Base-by-base conservation (phyloP, 2,329 filamentous ascomycete genomes). In the Fusarium hostae region DNA sequence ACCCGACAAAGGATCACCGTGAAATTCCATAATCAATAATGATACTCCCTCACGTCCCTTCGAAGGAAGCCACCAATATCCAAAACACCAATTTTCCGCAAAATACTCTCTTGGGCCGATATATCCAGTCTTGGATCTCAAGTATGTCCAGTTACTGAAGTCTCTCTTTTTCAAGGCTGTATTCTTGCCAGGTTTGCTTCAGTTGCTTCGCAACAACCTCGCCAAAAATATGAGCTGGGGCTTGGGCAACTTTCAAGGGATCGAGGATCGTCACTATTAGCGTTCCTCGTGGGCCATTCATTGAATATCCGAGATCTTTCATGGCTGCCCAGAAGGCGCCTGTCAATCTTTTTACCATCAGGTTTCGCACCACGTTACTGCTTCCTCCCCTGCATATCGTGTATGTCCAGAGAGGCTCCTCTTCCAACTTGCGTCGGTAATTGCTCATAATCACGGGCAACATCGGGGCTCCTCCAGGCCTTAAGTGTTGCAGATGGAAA, bases 351-450 rank as follows among this genome's bases (percentile, higher is more conserved):
- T 75, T 68, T 62, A 70, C 65, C 15, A 75, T 72, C 22, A 76
- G 55, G 24, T 57, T 67, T 34, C 75, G 74, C 28, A 82, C 78
- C 7, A 82, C 70, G 10, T 72, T 63, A 13, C 67, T 63, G 12
- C 54, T 51, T 13, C 56, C 66, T 5, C 62, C 60, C 15, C 52
- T 35, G 22, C 32, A 32, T 24, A 76, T 74, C 4, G 74, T 66
- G 43, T 79, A 71, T 12, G 81, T 60, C 81, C 81, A 83, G 20
- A 83, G 69, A 34, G 80, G 77, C 41, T 78, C 64, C 26, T 78
- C 67, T 13, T 55, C 55, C 6, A 71, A 24, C 61, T 76, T 79
- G 4, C 61, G 66, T n/a, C 72, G 75, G 61, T 80, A 80, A 28
- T 75, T 70, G 35, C 59, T 52, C 52, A 77, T 76, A n/a, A 77